Percentiles rank a stretch among this genome's conserved stretches.
Conservation (phyloP, 2,329 filamentous ascomycete genomes). For the Neofusicoccum cordaticola region DNA sequence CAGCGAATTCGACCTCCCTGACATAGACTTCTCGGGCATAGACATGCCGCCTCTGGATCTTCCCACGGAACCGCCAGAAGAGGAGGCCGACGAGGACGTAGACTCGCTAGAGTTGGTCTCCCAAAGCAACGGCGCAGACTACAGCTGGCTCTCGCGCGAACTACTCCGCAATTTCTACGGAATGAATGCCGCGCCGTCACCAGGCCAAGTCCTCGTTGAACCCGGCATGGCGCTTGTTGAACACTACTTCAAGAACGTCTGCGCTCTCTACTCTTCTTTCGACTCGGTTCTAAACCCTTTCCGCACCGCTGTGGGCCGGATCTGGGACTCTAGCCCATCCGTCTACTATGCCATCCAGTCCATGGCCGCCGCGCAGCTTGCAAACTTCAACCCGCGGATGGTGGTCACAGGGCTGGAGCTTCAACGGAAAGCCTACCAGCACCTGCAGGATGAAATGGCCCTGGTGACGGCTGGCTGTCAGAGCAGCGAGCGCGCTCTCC, state of each 20-base stretch:
- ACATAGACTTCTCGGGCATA: background rate
- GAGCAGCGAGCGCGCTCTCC: slow-evolving; percentile 50
- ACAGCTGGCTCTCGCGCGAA: background rate
- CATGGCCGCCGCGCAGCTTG: slow-evolving; percentile 61
- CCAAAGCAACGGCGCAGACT: background rate
- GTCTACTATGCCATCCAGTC: slow-evolving; percentile 62
- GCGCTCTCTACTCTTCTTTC: slow-evolving; percentile 62
- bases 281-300: slow-evolving; percentile 63
- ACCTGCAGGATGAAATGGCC: slow-evolving; percentile 49
- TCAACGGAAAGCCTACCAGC: slow-evolving; percentile 52
- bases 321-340: slow-evolving; percentile 58
- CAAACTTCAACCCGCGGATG: slow-evolving; percentile 57
- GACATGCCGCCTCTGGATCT: background rate
- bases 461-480: slow-evolving; percentile 41
- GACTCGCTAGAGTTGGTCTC: slow-evolving; percentile 1
- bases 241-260: slow-evolving; percentile 64
- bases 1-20: background rate
- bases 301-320: slow-evolving; percentile 54
- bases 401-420: slow-evolving; percentile 49
- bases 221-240: slow-evolving; percentile 57
- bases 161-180: background rate
- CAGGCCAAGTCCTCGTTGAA: slow-evolving; percentile 34
- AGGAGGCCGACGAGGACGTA: background rate
- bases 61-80: background rate
- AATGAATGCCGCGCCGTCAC: background rate